Evolutionary conservation across 2,329 filamentous ascomycete genomes (phyloP).

Genomic region (Cladosporium austrohemisphaericum): DNA sequence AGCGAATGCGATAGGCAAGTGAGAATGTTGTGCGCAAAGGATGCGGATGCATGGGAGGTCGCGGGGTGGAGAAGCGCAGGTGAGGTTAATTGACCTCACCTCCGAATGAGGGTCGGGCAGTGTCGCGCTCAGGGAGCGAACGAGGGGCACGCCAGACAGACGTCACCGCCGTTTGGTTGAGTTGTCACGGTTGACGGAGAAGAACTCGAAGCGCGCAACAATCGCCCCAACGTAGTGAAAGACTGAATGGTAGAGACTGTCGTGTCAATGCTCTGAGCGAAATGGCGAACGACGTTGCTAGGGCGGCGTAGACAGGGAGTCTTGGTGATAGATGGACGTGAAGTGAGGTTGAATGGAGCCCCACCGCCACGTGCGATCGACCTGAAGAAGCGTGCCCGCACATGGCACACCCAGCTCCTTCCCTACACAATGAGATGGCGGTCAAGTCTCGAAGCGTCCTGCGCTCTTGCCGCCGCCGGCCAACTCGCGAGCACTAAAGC

Average conservation of each 20-base stretch:
- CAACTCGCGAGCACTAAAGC: no score
- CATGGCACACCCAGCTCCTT: no score
- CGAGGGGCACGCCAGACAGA: not conserved
- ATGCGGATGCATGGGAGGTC: conserved; percentile 2
- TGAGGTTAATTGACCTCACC: not conserved
- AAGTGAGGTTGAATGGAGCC: conserved; percentile 2
- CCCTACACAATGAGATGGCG: no score
- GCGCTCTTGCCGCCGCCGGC: no score
- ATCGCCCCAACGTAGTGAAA: not conserved
- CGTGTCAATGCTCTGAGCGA: not conserved
- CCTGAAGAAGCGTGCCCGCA: no score
- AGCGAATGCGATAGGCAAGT: not conserved
- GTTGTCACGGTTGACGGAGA: not conserved
- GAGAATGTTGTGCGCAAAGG: not conserved
- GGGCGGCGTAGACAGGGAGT: not conserved
- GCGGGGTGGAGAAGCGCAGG: not conserved
- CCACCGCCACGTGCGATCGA: no score
- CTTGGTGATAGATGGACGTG: not conserved
- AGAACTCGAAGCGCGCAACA: not conserved
- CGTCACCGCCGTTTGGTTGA: not conserved
- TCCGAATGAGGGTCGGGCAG: no score
- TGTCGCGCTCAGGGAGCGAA: not conserved
- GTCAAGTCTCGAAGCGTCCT: no score
- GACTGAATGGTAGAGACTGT: conserved; percentile 7
- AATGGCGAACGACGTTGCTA: not conserved